Evolutionary conservation across 2,329 filamentous ascomycete species (phyloP), one percentile per base, ranked within the genome.

Genomic region (Fusarium continuum): DNA sequence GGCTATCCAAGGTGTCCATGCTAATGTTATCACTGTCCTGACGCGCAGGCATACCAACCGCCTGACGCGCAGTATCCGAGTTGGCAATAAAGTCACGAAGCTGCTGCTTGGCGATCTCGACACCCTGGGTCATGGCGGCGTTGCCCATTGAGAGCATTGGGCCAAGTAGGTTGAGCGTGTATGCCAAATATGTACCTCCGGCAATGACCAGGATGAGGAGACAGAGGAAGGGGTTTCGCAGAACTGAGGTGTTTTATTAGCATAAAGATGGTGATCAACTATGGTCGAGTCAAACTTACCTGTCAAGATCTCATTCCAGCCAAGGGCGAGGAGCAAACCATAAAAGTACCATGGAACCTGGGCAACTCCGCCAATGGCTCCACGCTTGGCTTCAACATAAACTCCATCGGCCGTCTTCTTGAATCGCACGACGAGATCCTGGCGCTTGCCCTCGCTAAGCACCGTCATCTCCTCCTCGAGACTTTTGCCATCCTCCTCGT

Each of bases 371-470:
- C 95, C 95, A 74, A 99, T 96, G 35, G 95, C 95, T 74, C 94
- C 93, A 55, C 95, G 88, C 84, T 99, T 99, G 44, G 95, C 95
- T 80, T 99, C 95, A 35, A 99, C 93, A 71, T 97, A 99, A 5
- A 99, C 94, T 8, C 93, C 95, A 74, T 99, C 95, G 2, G 95
- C 95, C 29, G 92, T 95, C 84, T 98, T 98, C 84, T 97, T 98
- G 85, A 99, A 99, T 51, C 95, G 86, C 13, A 96, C 90, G 9
- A 93, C 92, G 23, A 99, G 85, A 74, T 99, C 93, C 74, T 96
- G 91, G 58, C 91, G 87, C 79, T 97, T 97, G 65, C 88, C 85
- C 77, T 98, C 94, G 71, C 89, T 90, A 40, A 99, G 83, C n/a
- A 98, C 87, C 0, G 91, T 95, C 88, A 96, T 97, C 78, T 99